Evolutionary conservation across 1,139 yeast genomes (phyloP), one percentile per base, ranked within the genome.

Genomic region (Suhomyces kunorum): DNA sequence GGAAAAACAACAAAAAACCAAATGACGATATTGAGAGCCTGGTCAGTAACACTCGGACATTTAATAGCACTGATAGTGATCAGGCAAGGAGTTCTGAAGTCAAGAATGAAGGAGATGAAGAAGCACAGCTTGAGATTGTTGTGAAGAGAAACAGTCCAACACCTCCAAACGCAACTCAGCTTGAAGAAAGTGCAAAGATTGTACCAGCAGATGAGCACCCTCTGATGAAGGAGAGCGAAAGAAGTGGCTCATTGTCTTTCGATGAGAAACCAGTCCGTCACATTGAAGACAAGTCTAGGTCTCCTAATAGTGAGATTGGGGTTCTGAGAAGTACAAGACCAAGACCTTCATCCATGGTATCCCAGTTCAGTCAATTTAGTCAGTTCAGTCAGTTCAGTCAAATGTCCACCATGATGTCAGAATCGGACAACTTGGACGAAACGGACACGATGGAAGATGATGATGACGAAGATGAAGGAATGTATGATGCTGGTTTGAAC

Each of bases 271-370:
- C 6, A 6, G 32, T 18, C 7, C 28, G 34, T 13, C 12, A 17
- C 5, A 17, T 22, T 15, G 40, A 43, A 32, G 38, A 26, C 33
- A 38, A 46, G 28, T 24, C 39, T 13, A 18, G 34, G 19, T 19
- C 32, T 19, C 39, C 44, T 34, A 16, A 18, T 33, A 18, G 37
- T 22, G 46, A 43, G 6, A 27, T 20, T 3, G 35, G 38, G 8
- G 7, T 29, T 8, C n/a, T 30, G n/a, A 34, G 52, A 34, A 40
- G 43, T 18, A 28, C 38, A 30, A 61, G 72, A 38, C 65, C 73
- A 4, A 64, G 92, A 38, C 89, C 90, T 2, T 69, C 80, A 5
- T 83, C 90, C 0, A 76, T 82, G 63, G 63, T 83, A 2, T 83
- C 90, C 0, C 87, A 81, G 13, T 17, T 32, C 11, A 32, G 34